phyloP scores from a whole-genome alignment of 768 basidiomycete genomes.

The Mycena vitilis region DNA sequence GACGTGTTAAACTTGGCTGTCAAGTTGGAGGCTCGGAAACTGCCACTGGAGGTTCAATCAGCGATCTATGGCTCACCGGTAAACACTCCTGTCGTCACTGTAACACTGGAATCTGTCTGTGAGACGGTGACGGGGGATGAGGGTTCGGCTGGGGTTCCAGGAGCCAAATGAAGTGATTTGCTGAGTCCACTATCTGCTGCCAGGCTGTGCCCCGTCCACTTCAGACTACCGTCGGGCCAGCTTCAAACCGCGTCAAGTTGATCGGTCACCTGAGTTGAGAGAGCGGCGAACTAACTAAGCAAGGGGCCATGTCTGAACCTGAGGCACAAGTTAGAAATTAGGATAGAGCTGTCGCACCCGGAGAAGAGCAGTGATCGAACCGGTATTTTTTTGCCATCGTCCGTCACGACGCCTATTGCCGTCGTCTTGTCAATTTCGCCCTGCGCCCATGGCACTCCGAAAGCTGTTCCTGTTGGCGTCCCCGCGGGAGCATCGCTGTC shows the following conservation, averaged over 20 bases:
- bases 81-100: conserved; percentile 49
- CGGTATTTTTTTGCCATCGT: conserved; percentile 2
- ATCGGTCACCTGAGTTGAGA: background rate
- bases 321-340: background rate
- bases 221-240: conserved; percentile 54
- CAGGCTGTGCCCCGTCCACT: conserved; percentile 55
- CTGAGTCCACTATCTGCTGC: conserved; percentile 42
- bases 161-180: conserved; percentile 41
- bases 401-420: conserved; percentile 38
- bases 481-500: conserved; percentile 44
- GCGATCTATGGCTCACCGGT: conserved; percentile 39
- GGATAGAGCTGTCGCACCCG: too few species aligned
- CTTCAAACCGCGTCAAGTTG: conserved; percentile 31
- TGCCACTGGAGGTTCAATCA: background rate
- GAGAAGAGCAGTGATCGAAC: too few species aligned
- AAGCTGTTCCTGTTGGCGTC: conserved; percentile 49
- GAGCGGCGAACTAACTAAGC: conserved; percentile 45
- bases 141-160: conserved; percentile 50
- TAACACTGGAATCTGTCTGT: conserved; percentile 39
- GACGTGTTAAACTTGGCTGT: conserved; percentile 48
- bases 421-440: conserved; percentile 53
- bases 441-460: conserved; percentile 52
- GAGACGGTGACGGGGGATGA: conserved; percentile 45
- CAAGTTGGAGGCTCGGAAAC: background rate
- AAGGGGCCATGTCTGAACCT: conserved; percentile 51